These are phyloP conservation scores for Fusarium sp. DNA, from an alignment of 2,329 filamentous ascomycete species.

Conservation along the genomic window DNA sequence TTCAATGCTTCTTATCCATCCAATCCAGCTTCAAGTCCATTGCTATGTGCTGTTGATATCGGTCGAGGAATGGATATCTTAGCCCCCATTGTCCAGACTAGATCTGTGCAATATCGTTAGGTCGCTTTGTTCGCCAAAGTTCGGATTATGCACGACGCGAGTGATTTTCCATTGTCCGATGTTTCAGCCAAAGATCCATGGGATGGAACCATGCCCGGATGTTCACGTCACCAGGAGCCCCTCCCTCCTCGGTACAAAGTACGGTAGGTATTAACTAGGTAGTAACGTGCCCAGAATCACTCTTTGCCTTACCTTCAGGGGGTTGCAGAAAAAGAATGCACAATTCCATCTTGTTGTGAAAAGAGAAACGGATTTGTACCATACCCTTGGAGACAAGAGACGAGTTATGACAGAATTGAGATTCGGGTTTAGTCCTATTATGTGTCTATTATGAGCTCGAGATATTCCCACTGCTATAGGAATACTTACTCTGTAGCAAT, in stretches of 20 bases:
- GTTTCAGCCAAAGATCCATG: constrained; percentile 15
- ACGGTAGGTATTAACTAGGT: background rate
- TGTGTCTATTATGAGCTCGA: background rate
- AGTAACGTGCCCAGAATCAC: background rate
- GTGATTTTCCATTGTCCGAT: constrained; percentile 23
- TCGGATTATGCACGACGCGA: constrained; percentile 11
- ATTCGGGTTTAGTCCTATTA: background rate
- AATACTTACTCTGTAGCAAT: background rate
- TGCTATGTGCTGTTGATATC: constrained; percentile 6
- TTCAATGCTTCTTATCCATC: background rate
- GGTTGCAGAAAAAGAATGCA: background rate
- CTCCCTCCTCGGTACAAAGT: background rate
- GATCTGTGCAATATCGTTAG: background rate
- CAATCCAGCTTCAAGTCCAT: constrained; percentile 4
- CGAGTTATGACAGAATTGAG: background rate
- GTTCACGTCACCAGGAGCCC: constrained; percentile 5
- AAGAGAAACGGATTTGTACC: background rate
- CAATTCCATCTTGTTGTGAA: background rate
- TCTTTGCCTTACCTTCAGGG: background rate
- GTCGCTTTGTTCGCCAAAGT: constrained; percentile 30
- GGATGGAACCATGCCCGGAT: background rate
- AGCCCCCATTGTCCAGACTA: background rate
- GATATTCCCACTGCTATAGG: background rate
- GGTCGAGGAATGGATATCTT: constrained; percentile 1
- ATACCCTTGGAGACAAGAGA: background rate